Evolutionary conservation across 202 grass and related monocot species (phyloP).

Genomic region (Schoenoplectus tabernaemontani): DNA sequence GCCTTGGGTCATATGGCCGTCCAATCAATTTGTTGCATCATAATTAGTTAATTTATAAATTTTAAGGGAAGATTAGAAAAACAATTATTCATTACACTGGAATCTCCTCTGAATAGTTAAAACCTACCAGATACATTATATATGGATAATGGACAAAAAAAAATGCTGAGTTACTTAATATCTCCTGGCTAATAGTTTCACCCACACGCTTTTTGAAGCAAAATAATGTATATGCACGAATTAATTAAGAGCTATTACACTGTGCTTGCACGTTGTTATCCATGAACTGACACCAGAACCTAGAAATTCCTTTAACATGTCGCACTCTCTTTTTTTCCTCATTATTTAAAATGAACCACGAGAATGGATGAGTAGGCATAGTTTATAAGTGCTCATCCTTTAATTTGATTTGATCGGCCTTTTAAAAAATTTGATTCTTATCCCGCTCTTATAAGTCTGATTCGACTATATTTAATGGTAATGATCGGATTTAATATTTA

Average conservation of each 20-base stretch:
- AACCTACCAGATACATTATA: background rate
- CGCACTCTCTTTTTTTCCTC: background rate
- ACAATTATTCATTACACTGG: background rate
- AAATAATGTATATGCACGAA: background rate
- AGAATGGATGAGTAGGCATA: background rate
- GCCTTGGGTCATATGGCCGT: background rate
- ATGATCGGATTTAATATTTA: too few relatives aligned
- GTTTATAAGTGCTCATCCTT: too few relatives aligned
- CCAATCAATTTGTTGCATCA: background rate
- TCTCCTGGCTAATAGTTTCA: background rate
- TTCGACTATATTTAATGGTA: too few relatives aligned
- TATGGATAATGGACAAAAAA: background rate
- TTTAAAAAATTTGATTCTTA: too few relatives aligned
- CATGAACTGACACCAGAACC: background rate
- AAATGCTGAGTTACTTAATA: background rate
- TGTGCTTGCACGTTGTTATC: background rate
- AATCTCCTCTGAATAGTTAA: background rate
- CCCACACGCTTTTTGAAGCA: background rate
- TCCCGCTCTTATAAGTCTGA: too few relatives aligned
- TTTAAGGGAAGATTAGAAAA: background rate
- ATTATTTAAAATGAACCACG: background rate
- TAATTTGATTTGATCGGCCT: too few relatives aligned
- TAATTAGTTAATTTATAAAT: background rate
- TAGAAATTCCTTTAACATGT: slow-evolving; percentile 9
- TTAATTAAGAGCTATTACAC: background rate